A percentile compares a stretch with the other conserved stretches of the same genome.
phyloP scores from a whole-genome alignment of 2,329 filamentous ascomycete species.

The Colletotrichum sp. region DNA sequence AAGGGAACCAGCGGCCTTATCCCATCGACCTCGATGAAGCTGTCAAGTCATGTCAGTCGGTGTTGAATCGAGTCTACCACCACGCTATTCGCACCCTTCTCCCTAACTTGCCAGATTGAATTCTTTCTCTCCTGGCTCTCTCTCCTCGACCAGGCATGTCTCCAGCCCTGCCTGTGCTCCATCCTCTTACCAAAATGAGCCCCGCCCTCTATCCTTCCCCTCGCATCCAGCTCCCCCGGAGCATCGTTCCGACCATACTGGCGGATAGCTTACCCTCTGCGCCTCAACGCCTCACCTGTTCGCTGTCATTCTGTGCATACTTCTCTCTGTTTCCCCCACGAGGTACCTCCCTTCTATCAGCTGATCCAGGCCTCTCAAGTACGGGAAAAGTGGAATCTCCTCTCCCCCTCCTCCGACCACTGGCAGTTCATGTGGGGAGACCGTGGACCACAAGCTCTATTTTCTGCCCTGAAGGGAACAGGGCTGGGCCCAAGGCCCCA shows the following conservation, averaged over 20 bases:
- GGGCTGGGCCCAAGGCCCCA: neutral
- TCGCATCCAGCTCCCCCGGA: neutral
- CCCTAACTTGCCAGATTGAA: neutral
- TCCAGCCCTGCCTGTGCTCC: neutral
- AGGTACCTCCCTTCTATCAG: slow-evolving; percentile 17
- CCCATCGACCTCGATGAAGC: neutral
- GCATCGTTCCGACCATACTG: slow-evolving; percentile 19
- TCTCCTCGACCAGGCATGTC: neutral
- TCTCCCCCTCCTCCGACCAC: neutral
- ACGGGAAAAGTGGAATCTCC: slow-evolving; percentile 2
- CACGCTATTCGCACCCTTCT: slow-evolving; percentile 6
- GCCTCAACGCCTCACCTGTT: neutral
- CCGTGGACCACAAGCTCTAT: neutral
- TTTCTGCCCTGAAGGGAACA: slow-evolving; percentile 3
- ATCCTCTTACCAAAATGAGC: neutral
- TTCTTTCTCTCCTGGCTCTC: neutral
- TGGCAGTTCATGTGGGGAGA: neutral
- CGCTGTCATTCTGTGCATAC: neutral
- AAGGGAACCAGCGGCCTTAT: slow-evolving; percentile 1
- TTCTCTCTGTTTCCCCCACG: neutral
- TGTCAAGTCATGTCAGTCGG: slow-evolving; percentile 13
- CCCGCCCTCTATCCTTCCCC: neutral
- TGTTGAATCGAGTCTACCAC: neutral
- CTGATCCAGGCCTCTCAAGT: neutral
- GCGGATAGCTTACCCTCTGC: slow-evolving; percentile 15